Base-by-base conservation (phyloP, 2,329 filamentous ascomycete genomes). In the Akanthomyces uredinophilus region DNA sequence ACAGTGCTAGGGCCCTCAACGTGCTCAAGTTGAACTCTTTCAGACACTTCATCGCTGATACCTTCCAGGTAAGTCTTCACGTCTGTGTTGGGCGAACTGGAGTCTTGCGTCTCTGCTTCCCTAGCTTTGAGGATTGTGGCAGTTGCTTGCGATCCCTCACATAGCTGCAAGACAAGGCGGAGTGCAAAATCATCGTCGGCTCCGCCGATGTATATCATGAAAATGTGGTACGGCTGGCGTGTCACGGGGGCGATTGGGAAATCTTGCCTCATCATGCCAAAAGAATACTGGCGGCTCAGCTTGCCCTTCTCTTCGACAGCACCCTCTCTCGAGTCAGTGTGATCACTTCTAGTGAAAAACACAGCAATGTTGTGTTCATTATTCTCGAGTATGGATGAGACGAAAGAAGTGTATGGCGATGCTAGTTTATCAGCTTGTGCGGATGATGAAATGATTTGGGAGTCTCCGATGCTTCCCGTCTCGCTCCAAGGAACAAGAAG, bases 401-500 rank as follows among this genome's bases (percentile, higher is more conserved):
- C 85, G 70, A 97, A 96, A 2, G 83, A 78, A 5, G 87, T 83
- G 71, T 96, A 94, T 0, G 83, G 66, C 0, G 73, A 75, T 5
- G 77, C 71, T 50, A 77, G 66, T 69, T 81, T 73, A 70, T 74
- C 68, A 46, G 70, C 49, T 72, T 76, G 64, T 62, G 65, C 66
- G 70, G 65, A 68, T 64, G 63, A 39, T 58, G 66, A 41, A 61
- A 69, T n/a, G 64, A 63, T 71, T 65, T 78, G 78, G 46, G 87
- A 83, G 64, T 97, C 92, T 10, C 82, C 83, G 67, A 94, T 83
- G 64, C 84, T 86, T 14, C 91, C 92, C 0, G 87, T 88, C 68
- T 96, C 90, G 68, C 89, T 94, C 94, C 95, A 98, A 0, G 94
- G 94, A 6, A 98, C 83, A 4, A 98, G 80, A 6, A 96, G 81